Evolutionary conservation across 257 asterid genomes (phyloP).

Genomic region (Ehretia macrophylla): DNA sequence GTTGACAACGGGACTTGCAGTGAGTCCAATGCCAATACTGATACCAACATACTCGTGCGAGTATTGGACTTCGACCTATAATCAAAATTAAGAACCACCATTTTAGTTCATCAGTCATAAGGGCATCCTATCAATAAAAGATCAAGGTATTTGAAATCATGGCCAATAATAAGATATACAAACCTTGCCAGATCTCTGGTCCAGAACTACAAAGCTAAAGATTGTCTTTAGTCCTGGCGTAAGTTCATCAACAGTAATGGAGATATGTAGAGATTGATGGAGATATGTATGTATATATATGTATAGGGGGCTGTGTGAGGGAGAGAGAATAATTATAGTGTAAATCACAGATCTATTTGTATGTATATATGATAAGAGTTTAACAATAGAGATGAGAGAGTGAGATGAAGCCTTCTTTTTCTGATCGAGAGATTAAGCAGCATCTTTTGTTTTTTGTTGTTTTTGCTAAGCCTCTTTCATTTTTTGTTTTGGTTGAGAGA

Average conservation of each 20-base stretch:
- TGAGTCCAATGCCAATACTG: conserved; percentile 78
- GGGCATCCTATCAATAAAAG: not conserved
- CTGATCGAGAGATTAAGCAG: too few species aligned
- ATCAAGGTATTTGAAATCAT: not conserved
- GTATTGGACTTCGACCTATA: conserved; percentile 90
- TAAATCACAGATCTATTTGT: too few species aligned
- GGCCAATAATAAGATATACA: conserved; percentile 1
- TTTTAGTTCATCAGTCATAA: conserved; percentile 1
- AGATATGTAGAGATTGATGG: too few species aligned
- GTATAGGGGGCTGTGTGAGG: too few species aligned
- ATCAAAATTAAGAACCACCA: conserved; percentile 7
- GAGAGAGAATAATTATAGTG: too few species aligned
- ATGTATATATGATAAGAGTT: too few species aligned
- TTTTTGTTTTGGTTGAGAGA: too few species aligned
- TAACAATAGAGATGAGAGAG: too few species aligned
- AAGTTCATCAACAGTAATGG: conserved; percentile 75
- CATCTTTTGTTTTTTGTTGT: too few species aligned
- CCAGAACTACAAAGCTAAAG: conserved; percentile 74
- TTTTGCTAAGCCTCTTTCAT: too few species aligned
- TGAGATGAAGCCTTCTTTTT: too few species aligned
- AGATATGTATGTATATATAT: too few species aligned
- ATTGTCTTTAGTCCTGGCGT: conserved; percentile 97
- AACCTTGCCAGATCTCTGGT: conserved; percentile 95
- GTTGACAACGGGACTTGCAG: conserved; percentile 82
- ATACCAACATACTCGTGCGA: conserved; percentile 91